These are phyloP conservation scores for Eucalyptus globulus DNA, from an alignment of 345 rosid species.

Conservation along the genomic window DNA sequence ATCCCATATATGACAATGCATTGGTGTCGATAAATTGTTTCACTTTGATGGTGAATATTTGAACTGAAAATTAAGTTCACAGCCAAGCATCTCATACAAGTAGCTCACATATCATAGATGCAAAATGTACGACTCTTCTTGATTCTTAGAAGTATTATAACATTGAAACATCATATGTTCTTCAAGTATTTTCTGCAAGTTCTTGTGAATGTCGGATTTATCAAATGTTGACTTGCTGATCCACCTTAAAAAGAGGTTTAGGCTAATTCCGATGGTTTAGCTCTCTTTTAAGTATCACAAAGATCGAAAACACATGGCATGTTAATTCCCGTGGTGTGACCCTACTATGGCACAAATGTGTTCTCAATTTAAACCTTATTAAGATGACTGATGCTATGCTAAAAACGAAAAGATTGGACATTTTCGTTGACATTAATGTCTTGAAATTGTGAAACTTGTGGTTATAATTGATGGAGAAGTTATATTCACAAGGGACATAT, in stretches of 20 bases:
- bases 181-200: no score
- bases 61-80: no score
- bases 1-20: no score
- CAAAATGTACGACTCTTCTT: no score
- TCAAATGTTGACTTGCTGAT: background rate
- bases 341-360: background rate
- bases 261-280: background rate
- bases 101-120: no score
- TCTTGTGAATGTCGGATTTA: background rate
- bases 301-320: background rate
- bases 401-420: background rate
- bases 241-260: background rate
- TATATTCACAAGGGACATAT: background rate
- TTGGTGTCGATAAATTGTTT: no score
- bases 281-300: background rate
- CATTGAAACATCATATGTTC: no score
- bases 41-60: no score
- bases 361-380: background rate
- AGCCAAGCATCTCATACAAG: no score
- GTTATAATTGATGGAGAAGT: background rate
- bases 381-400: background rate
- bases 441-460: background rate
- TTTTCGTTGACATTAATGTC: background rate
- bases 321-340: no score
- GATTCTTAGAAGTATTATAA: no score